These are phyloP conservation scores for Puccinia polysora DNA, from an alignment of 1,284 basidiomycete genomes.

Conservation along the genomic window DNA sequence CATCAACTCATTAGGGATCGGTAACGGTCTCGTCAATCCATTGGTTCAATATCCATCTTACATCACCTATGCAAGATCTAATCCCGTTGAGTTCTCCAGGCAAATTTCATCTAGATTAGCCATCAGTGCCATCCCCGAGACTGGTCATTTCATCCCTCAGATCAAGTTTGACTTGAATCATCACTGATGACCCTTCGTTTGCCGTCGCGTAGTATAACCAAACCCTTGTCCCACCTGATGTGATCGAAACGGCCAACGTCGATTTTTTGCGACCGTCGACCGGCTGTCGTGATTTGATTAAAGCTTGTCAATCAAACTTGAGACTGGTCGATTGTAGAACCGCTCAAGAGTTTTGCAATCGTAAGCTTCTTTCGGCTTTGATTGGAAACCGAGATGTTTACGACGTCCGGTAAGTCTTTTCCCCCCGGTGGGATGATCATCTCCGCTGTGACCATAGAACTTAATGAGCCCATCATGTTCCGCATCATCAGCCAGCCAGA, in stretches of 20 bases:
- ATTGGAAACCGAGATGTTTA: constrained; percentile 16
- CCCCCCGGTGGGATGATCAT: neutral
- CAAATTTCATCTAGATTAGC: too few species aligned
- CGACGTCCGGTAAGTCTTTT: constrained; percentile 35
- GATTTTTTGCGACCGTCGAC: constrained; percentile 3
- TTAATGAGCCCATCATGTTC: neutral
- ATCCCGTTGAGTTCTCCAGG: constrained; percentile 25
- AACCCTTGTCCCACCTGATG: constrained; percentile 2
- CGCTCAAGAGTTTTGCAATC: constrained; percentile 30
- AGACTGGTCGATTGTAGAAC: constrained; percentile 1
- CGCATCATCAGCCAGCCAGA: constrained; percentile 1
- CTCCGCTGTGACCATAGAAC: neutral
- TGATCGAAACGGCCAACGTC: neutral
- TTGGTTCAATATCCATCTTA: constrained; percentile 17
- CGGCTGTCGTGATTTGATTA: constrained; percentile 27
- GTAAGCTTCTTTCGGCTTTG: constrained; percentile 13
- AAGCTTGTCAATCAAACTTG: constrained; percentile 6
- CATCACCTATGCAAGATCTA: constrained; percentile 20
- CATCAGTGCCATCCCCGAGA: neutral
- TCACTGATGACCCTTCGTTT: neutral
- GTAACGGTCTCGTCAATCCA: constrained; percentile 29
- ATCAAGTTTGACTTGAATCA: neutral
- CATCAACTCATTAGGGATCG: constrained; percentile 31
- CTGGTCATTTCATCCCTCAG: neutral
- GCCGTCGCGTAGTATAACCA: constrained; percentile 16